Base-by-base conservation (phyloP, 2,329 filamentous ascomycete species). In the Beauveria caledonica region DNA sequence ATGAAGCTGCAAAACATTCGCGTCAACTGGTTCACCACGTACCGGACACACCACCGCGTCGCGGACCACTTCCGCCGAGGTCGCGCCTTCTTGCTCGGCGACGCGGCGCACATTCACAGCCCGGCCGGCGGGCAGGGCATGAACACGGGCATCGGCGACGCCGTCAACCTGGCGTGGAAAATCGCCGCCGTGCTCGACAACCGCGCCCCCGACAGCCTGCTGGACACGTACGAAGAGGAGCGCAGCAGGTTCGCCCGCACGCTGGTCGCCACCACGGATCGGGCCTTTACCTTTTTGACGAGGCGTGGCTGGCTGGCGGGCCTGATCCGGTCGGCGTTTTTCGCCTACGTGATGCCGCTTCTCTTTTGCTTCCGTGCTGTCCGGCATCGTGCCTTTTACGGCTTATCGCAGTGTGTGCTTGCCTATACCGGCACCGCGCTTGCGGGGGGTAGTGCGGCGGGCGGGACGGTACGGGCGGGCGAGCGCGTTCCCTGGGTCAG, bases 91-190 rank as follows among this genome's bases (percentile, higher is more conserved):
- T 60, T 72, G 2, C 66, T 71, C 6, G 73, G 73, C 21, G 73
- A 75, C 60, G 68, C 72, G 5, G 73, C 73, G 8, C 73, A 75
- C 46, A 68, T 71, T 5, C 71, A 73, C 59, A 68, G 66, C 19
- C 72, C 73, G 0, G 67, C 66, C 17, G 72, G 73, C 8, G 73
- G 72, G 0, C 71, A 74, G 56, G 73, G 73, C 1, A 71, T 74
- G 70, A 75, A 75, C 62, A 72, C 69, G 1, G 71, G 70, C 1
- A 69, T 74, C 3, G 70, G 70, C 4, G 72, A 74, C 57, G 67
- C 70, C 15, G 64, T 71, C 29, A 70, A 73, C 54, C 59, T 74
- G 0, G 72, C 66, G 3, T 74, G 72, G 72, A 73, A 73, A 55
- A 64, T 74, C 1, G 71, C 66, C 3, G 63, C 65, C 6, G 67